phyloP scores from a whole-genome alignment of 2,329 filamentous ascomycete genomes.

The Scedosporium apiospermum region DNA sequence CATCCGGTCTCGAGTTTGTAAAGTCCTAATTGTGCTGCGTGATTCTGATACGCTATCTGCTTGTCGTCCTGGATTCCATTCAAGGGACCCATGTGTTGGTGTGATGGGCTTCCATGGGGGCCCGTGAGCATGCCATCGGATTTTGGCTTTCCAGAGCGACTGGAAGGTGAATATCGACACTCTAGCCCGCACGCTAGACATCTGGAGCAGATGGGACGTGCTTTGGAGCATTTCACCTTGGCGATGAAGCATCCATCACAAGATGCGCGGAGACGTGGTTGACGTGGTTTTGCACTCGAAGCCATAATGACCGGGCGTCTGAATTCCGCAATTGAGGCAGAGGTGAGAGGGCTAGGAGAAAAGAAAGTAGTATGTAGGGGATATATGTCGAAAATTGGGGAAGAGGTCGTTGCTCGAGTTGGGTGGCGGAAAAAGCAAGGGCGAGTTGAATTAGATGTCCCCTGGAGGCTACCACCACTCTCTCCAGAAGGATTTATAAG shows the following conservation, averaged over 20 bases:
- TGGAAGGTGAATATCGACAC: constrained; percentile 44
- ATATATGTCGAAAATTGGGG: no score
- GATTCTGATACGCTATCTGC: not conserved
- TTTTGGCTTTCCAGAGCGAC: constrained; percentile 27
- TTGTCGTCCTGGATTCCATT: not conserved
- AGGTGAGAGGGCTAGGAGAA: not conserved
- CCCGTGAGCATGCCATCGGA: not conserved
- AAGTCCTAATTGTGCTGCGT: constrained; percentile 13
- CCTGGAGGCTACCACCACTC: not conserved
- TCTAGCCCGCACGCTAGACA: constrained; percentile 39
- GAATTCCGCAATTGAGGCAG: not conserved
- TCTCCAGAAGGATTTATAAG: not conserved
- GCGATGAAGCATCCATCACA: constrained; percentile 46
- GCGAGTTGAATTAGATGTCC: not conserved
- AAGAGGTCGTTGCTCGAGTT: no score
- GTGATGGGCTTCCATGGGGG: not conserved
- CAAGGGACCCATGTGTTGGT: not conserved
- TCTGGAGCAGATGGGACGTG: constrained; percentile 41
- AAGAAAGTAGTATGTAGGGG: not conserved
- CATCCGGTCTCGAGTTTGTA: constrained; percentile 28
- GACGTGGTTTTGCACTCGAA: constrained; percentile 14
- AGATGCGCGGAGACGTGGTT: constrained; percentile 35
- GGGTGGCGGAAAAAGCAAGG: no score
- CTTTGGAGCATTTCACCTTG: constrained; percentile 47
- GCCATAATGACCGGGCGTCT: not conserved